Evolutionary conservation across 495 filamentous ascomycete species (phyloP).

Genomic region (Talaromyces nanjingensis): DNA sequence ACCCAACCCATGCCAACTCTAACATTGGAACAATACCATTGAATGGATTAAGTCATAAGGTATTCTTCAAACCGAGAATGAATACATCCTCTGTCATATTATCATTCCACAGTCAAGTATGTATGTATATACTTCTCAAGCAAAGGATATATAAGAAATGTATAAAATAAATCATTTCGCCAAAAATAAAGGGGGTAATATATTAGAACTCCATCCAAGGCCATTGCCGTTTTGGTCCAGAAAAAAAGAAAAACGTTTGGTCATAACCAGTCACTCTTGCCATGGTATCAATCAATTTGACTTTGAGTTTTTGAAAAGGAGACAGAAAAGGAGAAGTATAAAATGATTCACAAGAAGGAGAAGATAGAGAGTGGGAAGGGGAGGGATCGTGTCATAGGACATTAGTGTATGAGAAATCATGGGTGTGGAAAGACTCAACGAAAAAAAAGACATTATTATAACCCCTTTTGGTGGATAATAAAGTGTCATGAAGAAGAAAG

Average conservation of each 20-base stretch:
- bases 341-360: constrained; percentile 4
- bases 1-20: no score
- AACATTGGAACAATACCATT: no score
- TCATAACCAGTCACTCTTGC: background rate
- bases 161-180: background rate
- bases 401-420: background rate
- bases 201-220: background rate
- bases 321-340: background rate
- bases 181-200: background rate
- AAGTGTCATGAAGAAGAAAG: background rate
- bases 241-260: background rate
- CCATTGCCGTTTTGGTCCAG: background rate
- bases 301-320: background rate
- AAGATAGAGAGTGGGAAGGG: background rate
- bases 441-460: background rate
- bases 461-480: background rate
- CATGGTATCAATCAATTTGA: background rate
- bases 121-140: background rate
- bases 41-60: background rate
- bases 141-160: background rate
- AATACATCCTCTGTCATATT: background rate
- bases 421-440: background rate
- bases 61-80: background rate
- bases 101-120: background rate
- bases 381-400: background rate